These are phyloP conservation scores for Otatea glauca DNA, from an alignment of 176 grass and related monocot genomes.

Conservation along the genomic window DNA sequence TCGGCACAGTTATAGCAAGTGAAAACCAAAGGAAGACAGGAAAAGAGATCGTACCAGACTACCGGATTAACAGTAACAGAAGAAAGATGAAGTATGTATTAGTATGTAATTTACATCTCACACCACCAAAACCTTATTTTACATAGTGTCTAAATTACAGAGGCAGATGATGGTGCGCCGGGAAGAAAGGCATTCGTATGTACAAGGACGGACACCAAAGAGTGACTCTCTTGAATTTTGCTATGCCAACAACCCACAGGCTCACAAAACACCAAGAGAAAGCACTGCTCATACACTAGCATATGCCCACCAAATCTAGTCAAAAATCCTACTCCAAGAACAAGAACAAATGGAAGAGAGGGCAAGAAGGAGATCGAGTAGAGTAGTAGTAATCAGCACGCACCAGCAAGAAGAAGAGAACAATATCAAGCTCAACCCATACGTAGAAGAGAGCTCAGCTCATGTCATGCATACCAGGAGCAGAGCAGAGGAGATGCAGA, in stretches of 20 bases:
- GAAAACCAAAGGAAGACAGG: background rate
- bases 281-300: conserved; percentile 26
- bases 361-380: background rate
- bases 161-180: conserved; percentile 1
- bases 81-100: background rate
- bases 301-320: conserved; percentile 25
- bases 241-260: conserved; percentile 15
- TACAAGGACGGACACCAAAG: conserved; percentile 40
- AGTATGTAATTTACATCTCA: conserved; percentile 33
- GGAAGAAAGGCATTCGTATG: conserved; percentile 27
- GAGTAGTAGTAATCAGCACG: background rate
- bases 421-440: background rate
- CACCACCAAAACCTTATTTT: conserved; percentile 42
- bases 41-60: no score
- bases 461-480: background rate
- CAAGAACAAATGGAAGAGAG: conserved; percentile 23
- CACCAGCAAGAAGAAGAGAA: conserved; percentile 6
- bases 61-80: background rate
- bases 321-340: conserved; percentile 38
- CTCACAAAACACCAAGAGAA: conserved; percentile 37
- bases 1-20: background rate
- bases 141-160: conserved; percentile 43
- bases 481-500: no score
- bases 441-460: background rate
- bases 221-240: conserved; percentile 25